phyloP scores from a whole-genome alignment of 176 grass and related monocot species.

The Calamus simplicifolius region DNA sequence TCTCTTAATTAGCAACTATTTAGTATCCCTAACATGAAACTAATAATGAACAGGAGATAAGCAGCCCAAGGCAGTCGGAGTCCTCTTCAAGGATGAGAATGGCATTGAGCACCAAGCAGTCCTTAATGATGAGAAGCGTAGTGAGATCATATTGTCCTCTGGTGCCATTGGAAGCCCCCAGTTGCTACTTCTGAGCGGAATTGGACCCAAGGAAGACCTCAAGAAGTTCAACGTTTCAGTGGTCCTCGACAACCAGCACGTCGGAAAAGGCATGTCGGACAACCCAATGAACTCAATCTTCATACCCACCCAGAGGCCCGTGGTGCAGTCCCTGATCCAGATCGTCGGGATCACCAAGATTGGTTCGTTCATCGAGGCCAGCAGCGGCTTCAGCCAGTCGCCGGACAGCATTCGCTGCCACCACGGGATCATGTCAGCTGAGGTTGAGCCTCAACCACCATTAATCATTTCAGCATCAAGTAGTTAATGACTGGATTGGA shows the following conservation, averaged over 20 bases:
- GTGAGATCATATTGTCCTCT: conserved; percentile 61
- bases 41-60: conserved; percentile 5
- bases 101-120: conserved; percentile 45
- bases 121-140: conserved; percentile 23
- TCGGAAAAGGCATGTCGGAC: conserved; percentile 74
- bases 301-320: conserved; percentile 67
- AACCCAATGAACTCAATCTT: conserved; percentile 91
- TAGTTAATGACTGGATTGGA: no score
- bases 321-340: conserved; percentile 68
- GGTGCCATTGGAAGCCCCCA: conserved; percentile 73
- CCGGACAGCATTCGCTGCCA: conserved; percentile 68
- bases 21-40: neutral
- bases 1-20: no score
- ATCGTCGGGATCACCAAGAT: conserved; percentile 70
- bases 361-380: conserved; percentile 74
- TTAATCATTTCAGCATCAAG: neutral
- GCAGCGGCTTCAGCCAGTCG: conserved; percentile 80
- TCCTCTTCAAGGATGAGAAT: conserved; percentile 62
- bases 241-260: conserved; percentile 55
- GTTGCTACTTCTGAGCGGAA: conserved; percentile 69
- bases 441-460: conserved; percentile 30
- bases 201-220: conserved; percentile 71
- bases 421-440: conserved; percentile 86
- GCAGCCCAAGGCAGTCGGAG: conserved; percentile 47
- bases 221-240: conserved; percentile 53